Evolutionary conservation across 2,329 filamentous ascomycete species (phyloP).

Genomic region (Huntiella bhutanensis): DNA sequence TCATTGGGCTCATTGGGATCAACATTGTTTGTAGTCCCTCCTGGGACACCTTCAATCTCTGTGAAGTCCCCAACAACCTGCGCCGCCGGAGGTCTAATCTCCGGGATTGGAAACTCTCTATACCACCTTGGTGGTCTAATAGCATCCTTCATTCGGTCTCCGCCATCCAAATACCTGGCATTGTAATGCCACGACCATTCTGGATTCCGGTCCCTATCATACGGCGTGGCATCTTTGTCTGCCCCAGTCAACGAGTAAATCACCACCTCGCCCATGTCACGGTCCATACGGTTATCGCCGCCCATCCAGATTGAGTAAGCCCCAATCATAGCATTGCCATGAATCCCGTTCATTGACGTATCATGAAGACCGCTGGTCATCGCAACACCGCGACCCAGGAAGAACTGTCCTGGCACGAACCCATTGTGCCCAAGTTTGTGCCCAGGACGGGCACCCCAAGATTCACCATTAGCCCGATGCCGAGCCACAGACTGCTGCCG

Average conservation of each 20-base stretch:
- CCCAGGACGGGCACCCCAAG: slow-evolving; percentile 2
- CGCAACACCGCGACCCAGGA: slow-evolving; percentile 6
- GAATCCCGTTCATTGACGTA: slow-evolving; percentile 6
- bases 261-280: slow-evolving; percentile 7
- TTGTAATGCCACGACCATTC: background rate
- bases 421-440: slow-evolving; percentile 6
- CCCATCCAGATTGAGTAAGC: slow-evolving; percentile 10
- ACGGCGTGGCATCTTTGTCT: background rate
- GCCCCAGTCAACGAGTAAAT: slow-evolving; percentile 9
- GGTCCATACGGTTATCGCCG: slow-evolving; percentile 8
- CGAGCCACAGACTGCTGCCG: slow-evolving; percentile 4
- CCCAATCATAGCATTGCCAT: slow-evolving; percentile 1
- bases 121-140: slow-evolving; percentile 4
- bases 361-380: slow-evolving; percentile 4
- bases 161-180: slow-evolving; percentile 1
- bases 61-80: no score
- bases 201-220: background rate
- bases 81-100: no score
- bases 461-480: slow-evolving; percentile 2
- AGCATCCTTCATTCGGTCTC: slow-evolving; percentile 1
- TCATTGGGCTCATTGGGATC: no score
- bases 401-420: slow-evolving; percentile 8
- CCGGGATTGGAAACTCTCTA: background rate
- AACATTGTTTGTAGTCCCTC: no score
- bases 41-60: no score